A percentile compares a stretch with the other conserved stretches of the same genome.
phyloP scores from a whole-genome alignment of 2,329 filamentous ascomycete species.

The Periconia sp. region DNA sequence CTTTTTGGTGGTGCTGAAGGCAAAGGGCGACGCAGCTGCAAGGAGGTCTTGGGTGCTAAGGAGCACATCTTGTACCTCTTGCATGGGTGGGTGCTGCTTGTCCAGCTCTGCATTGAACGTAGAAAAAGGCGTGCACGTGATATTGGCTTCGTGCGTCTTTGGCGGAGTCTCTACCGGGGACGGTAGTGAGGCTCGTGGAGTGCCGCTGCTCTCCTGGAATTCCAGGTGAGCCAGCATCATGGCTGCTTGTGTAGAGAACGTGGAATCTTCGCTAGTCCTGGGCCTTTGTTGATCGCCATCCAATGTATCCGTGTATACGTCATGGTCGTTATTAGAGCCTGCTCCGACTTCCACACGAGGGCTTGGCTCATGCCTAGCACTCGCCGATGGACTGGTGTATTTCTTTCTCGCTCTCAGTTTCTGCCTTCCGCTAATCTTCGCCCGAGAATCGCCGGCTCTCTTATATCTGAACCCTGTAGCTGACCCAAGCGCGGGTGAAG shows the following conservation, averaged over 20 bases:
- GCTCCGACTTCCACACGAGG: not conserved
- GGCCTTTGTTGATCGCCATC: conserved; percentile 2
- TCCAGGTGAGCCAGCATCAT: conserved; percentile 36
- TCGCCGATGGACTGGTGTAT: not conserved
- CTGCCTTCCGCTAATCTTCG: not conserved
- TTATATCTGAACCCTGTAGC: conserved; percentile 31
- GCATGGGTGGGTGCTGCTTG: conserved; percentile 16
- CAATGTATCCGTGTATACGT: conserved; percentile 2
- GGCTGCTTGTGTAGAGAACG: conserved; percentile 40
- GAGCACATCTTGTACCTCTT: conserved; percentile 10
- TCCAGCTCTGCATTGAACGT: conserved; percentile 26
- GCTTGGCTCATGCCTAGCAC: not conserved
- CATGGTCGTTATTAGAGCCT: conserved; percentile 9
- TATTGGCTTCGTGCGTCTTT: conserved; percentile 15
- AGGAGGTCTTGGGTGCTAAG: conserved; percentile 51
- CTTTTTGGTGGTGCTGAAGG: conserved; percentile 47
- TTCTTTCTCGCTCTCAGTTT: not conserved
- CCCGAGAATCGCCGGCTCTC: conserved; percentile 14
- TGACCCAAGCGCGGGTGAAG: conserved; percentile 25
- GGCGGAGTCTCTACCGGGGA: conserved; percentile 19
- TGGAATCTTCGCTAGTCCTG: conserved; percentile 20
- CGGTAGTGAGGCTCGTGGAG: conserved; percentile 18
- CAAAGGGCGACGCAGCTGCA: conserved; percentile 44
- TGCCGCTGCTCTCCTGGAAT: conserved; percentile 32
- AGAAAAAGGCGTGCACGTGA: conserved; percentile 33